A percentile compares a stretch with the other conserved stretches of the same genome.
Evolutionary conservation across 495 filamentous ascomycete genomes (phyloP).

Genomic region (Parathielavia appendiculata): DNA sequence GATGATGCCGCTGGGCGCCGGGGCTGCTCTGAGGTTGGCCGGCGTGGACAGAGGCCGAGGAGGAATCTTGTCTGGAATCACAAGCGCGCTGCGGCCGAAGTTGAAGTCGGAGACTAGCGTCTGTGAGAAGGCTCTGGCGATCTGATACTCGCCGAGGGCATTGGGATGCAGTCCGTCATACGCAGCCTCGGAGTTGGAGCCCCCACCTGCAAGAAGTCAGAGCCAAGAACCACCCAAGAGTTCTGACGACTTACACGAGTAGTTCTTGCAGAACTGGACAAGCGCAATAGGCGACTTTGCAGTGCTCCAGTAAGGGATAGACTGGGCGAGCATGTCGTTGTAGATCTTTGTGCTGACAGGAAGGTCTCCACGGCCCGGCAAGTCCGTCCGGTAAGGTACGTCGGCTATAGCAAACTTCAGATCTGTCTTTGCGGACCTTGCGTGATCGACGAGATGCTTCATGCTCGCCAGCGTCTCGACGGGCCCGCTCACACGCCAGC

Average conservation of each 20-base stretch:
- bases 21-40: constrained; percentile 5
- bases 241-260: constrained; percentile 23
- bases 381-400: constrained; percentile 26
- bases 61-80: constrained; percentile 17
- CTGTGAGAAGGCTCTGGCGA: constrained; percentile 27
- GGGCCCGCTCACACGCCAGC: constrained; percentile 28
- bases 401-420: constrained; percentile 31
- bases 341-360: constrained; percentile 25
- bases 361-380: constrained; percentile 24
- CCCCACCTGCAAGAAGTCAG: constrained; percentile 13
- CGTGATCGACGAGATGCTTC: constrained; percentile 20
- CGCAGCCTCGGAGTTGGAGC: constrained; percentile 20
- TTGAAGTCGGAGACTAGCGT: constrained; percentile 19
- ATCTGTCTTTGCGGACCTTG: constrained; percentile 24
- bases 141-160: constrained; percentile 31
- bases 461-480: constrained; percentile 25
- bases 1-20: constrained; percentile 16
- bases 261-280: constrained; percentile 28
- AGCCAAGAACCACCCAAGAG: neutral
- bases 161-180: constrained; percentile 41
- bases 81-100: constrained; percentile 16
- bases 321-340: constrained; percentile 25
- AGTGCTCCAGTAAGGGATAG: constrained; percentile 20
- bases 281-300: constrained; percentile 24
- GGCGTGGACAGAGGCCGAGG: constrained; percentile 17